Base-by-base conservation (phyloP, 805 yeast genomes). In the Metschnikowia amazonensis region DNA sequence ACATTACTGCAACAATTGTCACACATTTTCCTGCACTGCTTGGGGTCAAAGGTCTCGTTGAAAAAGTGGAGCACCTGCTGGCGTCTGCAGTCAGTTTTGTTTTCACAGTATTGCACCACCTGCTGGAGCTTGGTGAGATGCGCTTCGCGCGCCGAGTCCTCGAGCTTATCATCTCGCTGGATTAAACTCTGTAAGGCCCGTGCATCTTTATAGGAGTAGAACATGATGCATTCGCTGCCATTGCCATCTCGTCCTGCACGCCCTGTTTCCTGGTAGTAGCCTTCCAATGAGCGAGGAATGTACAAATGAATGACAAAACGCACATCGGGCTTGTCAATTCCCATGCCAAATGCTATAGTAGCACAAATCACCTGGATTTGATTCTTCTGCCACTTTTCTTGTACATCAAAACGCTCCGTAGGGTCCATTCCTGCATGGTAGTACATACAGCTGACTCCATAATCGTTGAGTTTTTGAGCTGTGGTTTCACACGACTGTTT, bases 271-370 rank as follows among this genome's bases (percentile, higher is more conserved):
- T 94, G 99, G 59, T 94, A 94, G 63, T 94, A 94, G 0, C 97
- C 98, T 66, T 94, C 99, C 52, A 94, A 70, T 43, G 89, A 87
- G 57, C 97, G 71, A 0, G 99, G 97, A 21, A 94, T 67, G 5
- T 94, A 86, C 51, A 84, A 74, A 66, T 94, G 99, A 34, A 88
- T 81, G 3, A 94, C 98, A 69, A 76, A 90, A 38, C 99, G 72
- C 10, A 94, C 99, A 65, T 94, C 95, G 0, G 97, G 86, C 63
- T 94, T 94, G 66, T 94, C 99, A 46, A 94, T 92, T 39, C 99
- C 99, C 99, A 94, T 94, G 23, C 99, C 99, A 74, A 94, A 94
- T 0, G 99, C 99, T 57, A 94, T 86, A 0, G 99, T 94, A 0
- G 99, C 99, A 69, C 97, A 92, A 11, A 94, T 89, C 1, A 90